Base-by-base conservation (phyloP, 257 asterid genomes). In the Plantago elongata region DNA sequence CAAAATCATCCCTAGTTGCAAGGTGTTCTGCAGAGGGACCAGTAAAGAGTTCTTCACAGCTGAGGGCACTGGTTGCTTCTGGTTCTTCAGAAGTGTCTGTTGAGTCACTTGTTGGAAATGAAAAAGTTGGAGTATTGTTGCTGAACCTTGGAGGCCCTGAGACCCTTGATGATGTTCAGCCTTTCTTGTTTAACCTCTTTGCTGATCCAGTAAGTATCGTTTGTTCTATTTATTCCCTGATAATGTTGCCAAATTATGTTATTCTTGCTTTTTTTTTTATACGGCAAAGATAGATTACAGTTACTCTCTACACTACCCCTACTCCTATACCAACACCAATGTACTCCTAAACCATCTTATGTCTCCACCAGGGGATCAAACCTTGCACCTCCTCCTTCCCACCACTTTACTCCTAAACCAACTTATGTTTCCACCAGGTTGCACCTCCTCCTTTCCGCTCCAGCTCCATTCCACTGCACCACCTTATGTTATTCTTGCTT, bases 81-180 rank as follows among this genome's bases (percentile, higher is more conserved):
- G 79, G 71, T 47, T 63, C 89, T 67, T 77, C 72, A 72, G 82
- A 75, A 69, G 74, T 69, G 34, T 71, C 86, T 16, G 45, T 79
- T 54, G 43, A 69, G 62, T 78, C 84, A 44, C 48, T 78, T 68
- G 70, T 73, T 73, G 91, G 82, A 16, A 83, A 83, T 64, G 99
- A 81, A 18, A 92, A 86, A 77, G 78, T 92, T 67, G 99, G 99
- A 57, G 99, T 92, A 13, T 74, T 92, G 75, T 75, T 92, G 72
- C 90, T 92, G 68, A 92, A 92, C 80, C 97, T 92, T 69, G 99
- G 99, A 64, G 99, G 99, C 12, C 99, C 99, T 10, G 99, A 92
- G 75, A 84, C 99, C 68, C 93, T 92, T 48, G 99, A 92, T 47
- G 99, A 92, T 51, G 99, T 92, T 13, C 99, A 92, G 64, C 99